Evolutionary conservation across 1,284 basidiomycete species (phyloP).

Genomic region (Abortiporus biennis): DNA sequence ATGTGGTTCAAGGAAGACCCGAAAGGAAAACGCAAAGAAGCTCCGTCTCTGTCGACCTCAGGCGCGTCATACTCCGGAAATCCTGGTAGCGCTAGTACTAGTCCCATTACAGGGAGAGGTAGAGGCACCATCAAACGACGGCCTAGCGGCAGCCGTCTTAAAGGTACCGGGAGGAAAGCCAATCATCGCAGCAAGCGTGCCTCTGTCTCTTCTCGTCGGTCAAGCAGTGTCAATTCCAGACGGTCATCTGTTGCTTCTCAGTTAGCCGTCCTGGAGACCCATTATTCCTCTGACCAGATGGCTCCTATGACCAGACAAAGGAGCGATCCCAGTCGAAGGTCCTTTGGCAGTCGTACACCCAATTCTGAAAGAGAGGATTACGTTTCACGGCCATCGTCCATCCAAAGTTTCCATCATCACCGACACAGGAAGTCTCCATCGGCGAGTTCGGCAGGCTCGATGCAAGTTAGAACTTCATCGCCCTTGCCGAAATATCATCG

Average conservation of each 20-base stretch:
- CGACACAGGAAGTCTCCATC: constrained; percentile 72
- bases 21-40: constrained; percentile 55
- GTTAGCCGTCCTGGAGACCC: constrained; percentile 51
- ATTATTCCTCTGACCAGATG: constrained; percentile 38
- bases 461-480: constrained; percentile 47
- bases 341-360: constrained; percentile 70
- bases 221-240: constrained; percentile 77
- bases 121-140: constrained; percentile 41
- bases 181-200: constrained; percentile 51
- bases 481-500: constrained; percentile 70
- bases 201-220: constrained; percentile 67
- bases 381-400: constrained; percentile 68
- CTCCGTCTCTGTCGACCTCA: constrained; percentile 13
- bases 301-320: constrained; percentile 30
- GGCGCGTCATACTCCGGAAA: constrained; percentile 10
- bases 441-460: constrained; percentile 65
- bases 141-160: constrained; percentile 32
- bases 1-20: constrained; percentile 78
- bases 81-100: constrained; percentile 15
- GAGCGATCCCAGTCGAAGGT: constrained; percentile 48
- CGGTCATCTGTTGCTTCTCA: constrained; percentile 68
- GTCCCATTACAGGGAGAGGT: constrained; percentile 18
- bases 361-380: constrained; percentile 73
- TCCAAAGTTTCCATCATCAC: constrained; percentile 55
- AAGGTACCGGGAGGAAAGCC: constrained; percentile 21